Conservation (phyloP, 1,284 basidiomycete species). For the Apiotrichum montevideense region DNA sequence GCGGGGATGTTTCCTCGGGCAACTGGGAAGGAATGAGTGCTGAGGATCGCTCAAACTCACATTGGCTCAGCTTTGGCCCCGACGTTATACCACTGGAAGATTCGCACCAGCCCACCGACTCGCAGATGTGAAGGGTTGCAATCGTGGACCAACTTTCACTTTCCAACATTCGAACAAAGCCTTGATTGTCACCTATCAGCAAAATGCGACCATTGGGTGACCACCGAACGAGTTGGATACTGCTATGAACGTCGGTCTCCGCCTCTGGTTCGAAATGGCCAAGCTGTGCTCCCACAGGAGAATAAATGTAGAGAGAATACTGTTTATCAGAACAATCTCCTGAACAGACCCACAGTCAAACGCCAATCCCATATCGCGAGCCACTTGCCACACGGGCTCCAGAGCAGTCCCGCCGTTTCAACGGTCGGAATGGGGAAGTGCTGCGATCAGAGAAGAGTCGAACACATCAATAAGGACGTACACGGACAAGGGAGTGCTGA, state of each 20-base stretch:
- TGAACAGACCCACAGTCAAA: constrained; percentile 56
- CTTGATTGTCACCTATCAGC: constrained; percentile 4
- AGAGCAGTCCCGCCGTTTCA: constrained; percentile 64
- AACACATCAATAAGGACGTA: constrained; percentile 44
- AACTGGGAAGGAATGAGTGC: neutral
- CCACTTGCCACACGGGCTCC: constrained; percentile 74
- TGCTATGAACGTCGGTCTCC: constrained; percentile 9
- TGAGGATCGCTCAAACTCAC: neutral
- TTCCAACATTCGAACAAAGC: constrained; percentile 9
- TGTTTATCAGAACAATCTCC: constrained; percentile 39
- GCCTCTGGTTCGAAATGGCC: constrained; percentile 54
- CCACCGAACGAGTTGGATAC: constrained; percentile 69
- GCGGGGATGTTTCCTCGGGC: neutral
- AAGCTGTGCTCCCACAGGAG: constrained; percentile 63
- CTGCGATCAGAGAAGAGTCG: constrained; percentile 43
- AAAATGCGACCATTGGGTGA: constrained; percentile 52
- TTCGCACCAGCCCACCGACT: neutral
- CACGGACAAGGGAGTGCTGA: constrained; percentile 65
- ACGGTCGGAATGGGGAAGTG: constrained; percentile 74
- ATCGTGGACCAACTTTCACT: constrained; percentile 11
- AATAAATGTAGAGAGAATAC: constrained; percentile 74
- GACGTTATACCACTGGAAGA: neutral
- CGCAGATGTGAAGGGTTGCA: neutral
- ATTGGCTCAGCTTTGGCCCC: constrained; percentile 1
- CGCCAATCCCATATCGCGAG: constrained; percentile 77